phyloP scores from a whole-genome alignment of 495 filamentous ascomycete species.

The Neurospora tetraspora region DNA sequence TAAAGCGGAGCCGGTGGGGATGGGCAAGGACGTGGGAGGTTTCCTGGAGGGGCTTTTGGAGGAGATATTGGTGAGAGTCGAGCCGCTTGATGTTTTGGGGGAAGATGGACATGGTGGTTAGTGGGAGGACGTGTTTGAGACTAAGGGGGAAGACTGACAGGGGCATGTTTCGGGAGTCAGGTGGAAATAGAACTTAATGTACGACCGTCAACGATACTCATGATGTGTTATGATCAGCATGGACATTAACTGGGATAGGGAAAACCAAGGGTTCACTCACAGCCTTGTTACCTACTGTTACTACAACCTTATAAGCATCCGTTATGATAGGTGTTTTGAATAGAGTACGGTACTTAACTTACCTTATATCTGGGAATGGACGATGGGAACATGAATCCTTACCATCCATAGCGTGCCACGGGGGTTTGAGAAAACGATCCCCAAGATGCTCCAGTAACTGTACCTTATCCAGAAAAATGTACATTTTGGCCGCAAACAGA shows the following conservation, averaged over 20 bases:
- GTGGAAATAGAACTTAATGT: background rate
- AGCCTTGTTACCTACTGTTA: background rate
- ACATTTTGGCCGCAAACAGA: too few species aligned
- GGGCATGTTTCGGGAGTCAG: background rate
- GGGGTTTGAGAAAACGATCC: too few species aligned
- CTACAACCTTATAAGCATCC: background rate
- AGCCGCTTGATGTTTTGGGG: constrained; percentile 57
- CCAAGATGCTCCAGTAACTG: too few species aligned
- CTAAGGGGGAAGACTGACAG: background rate
- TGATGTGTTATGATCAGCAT: background rate
- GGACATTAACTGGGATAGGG: background rate
- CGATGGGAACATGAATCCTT: too few species aligned
- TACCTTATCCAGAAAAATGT: too few species aligned
- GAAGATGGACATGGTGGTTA: constrained; percentile 14
- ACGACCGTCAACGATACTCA: background rate
- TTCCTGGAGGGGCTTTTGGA: constrained; percentile 90
- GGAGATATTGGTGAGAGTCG: constrained; percentile 87
- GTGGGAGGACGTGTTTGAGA: background rate
- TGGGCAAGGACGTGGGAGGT: constrained; percentile 77
- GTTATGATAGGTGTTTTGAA: background rate
- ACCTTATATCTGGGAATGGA: background rate
- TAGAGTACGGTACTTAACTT: background rate
- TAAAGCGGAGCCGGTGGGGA: constrained; percentile 70
- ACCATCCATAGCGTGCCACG: too few species aligned
- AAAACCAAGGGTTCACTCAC: background rate